Base-by-base conservation (phyloP, 768 basidiomycete species). In the Cystobasidium ongulense region DNA sequence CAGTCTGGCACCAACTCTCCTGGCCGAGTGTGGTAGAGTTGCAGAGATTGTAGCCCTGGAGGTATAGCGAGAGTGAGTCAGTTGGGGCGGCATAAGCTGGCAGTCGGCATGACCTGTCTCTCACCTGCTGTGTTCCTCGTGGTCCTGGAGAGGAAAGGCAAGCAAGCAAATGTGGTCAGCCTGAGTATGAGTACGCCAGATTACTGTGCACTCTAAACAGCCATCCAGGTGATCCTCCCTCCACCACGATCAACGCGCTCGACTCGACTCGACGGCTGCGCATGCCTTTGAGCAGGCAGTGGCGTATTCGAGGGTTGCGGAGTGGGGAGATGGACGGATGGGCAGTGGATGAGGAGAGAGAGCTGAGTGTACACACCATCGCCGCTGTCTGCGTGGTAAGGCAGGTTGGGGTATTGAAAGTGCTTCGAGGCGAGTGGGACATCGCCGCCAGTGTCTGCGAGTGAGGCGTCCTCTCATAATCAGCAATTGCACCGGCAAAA, bases 1-100 rank as follows among this genome's bases (percentile, higher is more conserved):
- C 76, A 0, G 84, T 83, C 67, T 77, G 76, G 73, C 77, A 79
- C 31, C 63, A 27, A 25, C 75, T 76, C 25, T 66, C 64, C 29
- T 61, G 62, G n/a, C 54, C 63, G 36, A 75, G 61, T 4, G 77
- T 79, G 1, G 77, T 77, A 21, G 71, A 59, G 59, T 75, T 75
- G 46, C 74, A 75, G 38, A 72, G 54, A 46, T 75, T 75, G 74
- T 72, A 68, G 1, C 68, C 68, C 36, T 64, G 33, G 7, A 17
- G 21, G n/a, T n/a, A 33, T 29, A 8, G 8, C 53, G 11, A 31
- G 29, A 7, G 53, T 57, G 11, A 57, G 21, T 23, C n/a, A n/a
- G n/a, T n/a, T n/a, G n/a, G n/a, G n/a, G n/a, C n/a, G n/a, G n/a
- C n/a, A n/a, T n/a, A n/a, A n/a, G n/a, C n/a, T n/a, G n/a, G n/a